These are phyloP conservation scores for Chondrostereum purpureum DNA, from an alignment of 1,284 basidiomycete species.

Conservation along the genomic window DNA sequence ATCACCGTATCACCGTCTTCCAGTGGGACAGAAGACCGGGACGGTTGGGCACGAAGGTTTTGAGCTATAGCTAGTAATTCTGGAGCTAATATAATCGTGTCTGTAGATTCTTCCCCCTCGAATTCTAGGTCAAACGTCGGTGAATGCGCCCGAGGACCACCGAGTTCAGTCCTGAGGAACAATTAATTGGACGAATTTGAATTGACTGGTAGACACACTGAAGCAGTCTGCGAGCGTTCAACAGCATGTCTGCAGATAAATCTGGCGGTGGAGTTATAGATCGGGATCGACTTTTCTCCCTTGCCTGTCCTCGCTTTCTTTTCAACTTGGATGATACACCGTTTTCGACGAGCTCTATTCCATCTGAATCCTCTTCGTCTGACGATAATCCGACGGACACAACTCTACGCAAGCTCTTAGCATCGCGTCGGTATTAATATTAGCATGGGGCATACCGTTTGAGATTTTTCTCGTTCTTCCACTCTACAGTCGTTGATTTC, in stretches of 20 bases:
- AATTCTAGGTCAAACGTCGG: conserved; percentile 21
- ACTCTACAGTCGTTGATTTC: conserved; percentile 23
- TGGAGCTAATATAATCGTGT: conserved; percentile 47
- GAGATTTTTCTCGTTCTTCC: conserved; percentile 28
- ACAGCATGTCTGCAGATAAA: conserved; percentile 42
- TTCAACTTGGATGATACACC: conserved; percentile 23
- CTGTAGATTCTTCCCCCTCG: conserved; percentile 38
- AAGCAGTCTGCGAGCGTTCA: conserved; percentile 48
- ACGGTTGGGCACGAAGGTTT: conserved; percentile 16
- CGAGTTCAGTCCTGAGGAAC: conserved; percentile 40
- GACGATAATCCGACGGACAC: conserved; percentile 28
- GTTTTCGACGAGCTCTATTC: conserved; percentile 29
- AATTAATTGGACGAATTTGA: background rate
- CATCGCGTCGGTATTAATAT: conserved; percentile 1
- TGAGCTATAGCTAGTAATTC: conserved; percentile 50
- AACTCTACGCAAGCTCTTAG: conserved; percentile 1
- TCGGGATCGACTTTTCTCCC: conserved; percentile 48
- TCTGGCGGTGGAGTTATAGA: conserved; percentile 71
- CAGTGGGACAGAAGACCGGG: conserved; percentile 21
- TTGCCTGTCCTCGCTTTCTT: conserved; percentile 28
- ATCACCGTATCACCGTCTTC: conserved; percentile 34
- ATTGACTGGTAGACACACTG: conserved; percentile 34
- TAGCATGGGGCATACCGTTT: conserved; percentile 27
- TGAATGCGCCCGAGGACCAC: conserved; percentile 39
- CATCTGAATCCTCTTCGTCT: conserved; percentile 34